These are phyloP conservation scores for Penicillium paradoxum DNA, from an alignment of 495 filamentous ascomycete species.

Conservation along the genomic window DNA sequence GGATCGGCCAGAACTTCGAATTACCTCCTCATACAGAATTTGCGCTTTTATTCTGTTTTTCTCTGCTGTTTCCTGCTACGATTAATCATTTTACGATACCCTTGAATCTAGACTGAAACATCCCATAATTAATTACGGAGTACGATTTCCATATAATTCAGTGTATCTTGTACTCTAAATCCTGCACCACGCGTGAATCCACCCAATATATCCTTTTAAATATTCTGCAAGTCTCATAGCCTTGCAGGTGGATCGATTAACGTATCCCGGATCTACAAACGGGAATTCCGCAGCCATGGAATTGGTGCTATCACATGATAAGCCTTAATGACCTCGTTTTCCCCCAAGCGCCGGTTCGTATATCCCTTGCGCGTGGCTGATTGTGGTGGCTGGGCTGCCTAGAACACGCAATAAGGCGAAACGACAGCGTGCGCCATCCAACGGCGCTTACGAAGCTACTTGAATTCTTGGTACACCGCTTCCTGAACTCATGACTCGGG, in stretches of 20 bases:
- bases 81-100: background rate
- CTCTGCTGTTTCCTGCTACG: background rate
- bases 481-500: background rate
- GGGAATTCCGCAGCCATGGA: background rate
- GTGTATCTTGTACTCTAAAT: too few relatives aligned
- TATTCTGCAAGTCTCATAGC: too few relatives aligned
- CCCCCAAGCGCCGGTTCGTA: background rate
- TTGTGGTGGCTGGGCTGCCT: background rate
- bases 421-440: background rate
- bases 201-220: background rate
- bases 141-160: background rate
- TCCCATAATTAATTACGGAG: background rate
- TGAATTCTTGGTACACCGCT: background rate
- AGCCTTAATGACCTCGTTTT: background rate
- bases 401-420: background rate
- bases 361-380: background rate
- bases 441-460: background rate
- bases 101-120: background rate
- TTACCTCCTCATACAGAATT: too few relatives aligned
- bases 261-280: background rate
- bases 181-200: background rate
- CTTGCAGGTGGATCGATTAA: background rate
- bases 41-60: background rate
- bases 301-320: background rate
- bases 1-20: background rate